phyloP scores from a whole-genome alignment of 2,329 filamentous ascomycete genomes.

The Pseudogymnoascus sp. region DNA sequence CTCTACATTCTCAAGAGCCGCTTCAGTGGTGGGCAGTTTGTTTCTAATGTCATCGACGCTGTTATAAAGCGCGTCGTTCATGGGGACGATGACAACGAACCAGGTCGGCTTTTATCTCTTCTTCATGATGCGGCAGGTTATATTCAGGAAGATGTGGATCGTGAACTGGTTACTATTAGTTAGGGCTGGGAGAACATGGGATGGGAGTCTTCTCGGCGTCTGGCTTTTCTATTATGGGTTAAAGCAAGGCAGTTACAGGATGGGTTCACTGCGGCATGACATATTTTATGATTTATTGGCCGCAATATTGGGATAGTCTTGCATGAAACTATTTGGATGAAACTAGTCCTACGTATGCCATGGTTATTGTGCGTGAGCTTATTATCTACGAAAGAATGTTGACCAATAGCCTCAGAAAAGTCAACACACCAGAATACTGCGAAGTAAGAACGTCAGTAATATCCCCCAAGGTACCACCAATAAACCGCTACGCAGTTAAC shows the following conservation, averaged over 20 bases:
- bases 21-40: constrained; percentile 8
- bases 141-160: constrained; percentile 1
- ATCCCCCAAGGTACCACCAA: not conserved
- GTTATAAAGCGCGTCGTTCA: constrained; percentile 5
- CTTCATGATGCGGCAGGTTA: not conserved
- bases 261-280: not conserved
- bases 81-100: not conserved
- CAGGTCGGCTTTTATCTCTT: not conserved
- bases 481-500: not conserved
- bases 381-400: not conserved
- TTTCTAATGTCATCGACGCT: constrained; percentile 4
- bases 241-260: not conserved
- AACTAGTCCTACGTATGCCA: not conserved
- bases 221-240: not conserved
- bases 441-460: not conserved
- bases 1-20: not conserved
- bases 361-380: not conserved
- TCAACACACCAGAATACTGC: not conserved
- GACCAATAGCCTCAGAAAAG: not conserved
- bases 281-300: not conserved
- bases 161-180: not conserved
- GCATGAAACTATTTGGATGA: not conserved
- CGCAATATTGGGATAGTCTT: not conserved
- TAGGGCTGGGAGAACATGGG: not conserved
- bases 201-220: not conserved